A percentile compares a stretch with the other conserved stretches of the same genome.
These are phyloP conservation scores for Hericium erinaceus DNA, from an alignment of 768 basidiomycete species.

Conservation along the genomic window DNA sequence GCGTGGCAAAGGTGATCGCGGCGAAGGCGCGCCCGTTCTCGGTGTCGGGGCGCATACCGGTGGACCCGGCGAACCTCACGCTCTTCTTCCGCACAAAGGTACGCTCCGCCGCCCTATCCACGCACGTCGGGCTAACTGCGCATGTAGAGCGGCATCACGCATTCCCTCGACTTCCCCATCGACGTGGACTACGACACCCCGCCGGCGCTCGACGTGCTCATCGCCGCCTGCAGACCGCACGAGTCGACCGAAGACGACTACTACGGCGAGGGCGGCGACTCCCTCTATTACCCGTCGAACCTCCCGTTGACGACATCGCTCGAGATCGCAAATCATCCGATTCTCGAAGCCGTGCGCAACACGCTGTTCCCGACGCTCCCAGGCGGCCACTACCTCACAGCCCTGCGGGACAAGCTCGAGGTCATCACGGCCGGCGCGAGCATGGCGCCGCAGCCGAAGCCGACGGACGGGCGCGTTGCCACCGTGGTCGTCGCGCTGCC, in stretches of 20 bases:
- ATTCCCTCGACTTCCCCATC: conserved; percentile 76
- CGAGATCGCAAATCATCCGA: conserved; percentile 74
- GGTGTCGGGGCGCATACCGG: conserved; percentile 57
- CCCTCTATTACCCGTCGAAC: conserved; percentile 62
- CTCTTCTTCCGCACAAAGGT: conserved; percentile 79
- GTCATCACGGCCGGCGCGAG: conserved; percentile 53
- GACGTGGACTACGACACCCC: conserved; percentile 68
- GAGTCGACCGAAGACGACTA: conserved; percentile 39
- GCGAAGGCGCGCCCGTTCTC: conserved; percentile 57
- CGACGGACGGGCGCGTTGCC: conserved; percentile 61
- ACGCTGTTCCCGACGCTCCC: conserved; percentile 67
- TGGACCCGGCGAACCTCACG: conserved; percentile 57
- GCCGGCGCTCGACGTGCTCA: conserved; percentile 69
- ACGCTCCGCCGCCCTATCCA: conserved; percentile 14
- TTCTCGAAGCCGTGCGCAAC: conserved; percentile 66
- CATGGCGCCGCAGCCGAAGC: conserved; percentile 44
- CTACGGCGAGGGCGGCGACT: conserved; percentile 40
- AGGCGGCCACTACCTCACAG: conserved; percentile 59
- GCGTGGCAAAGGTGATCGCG: conserved; percentile 44
- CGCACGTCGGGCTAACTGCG: not conserved
- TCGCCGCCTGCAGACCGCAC: conserved; percentile 64
- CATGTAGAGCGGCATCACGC: conserved; percentile 61
- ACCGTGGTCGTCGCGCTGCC: conserved; percentile 70
- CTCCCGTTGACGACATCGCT: conserved; percentile 68
- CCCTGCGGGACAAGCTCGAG: conserved; percentile 60